Base-by-base conservation (phyloP, 2,329 filamentous ascomycete genomes). In the Alternaria brassicae region DNA sequence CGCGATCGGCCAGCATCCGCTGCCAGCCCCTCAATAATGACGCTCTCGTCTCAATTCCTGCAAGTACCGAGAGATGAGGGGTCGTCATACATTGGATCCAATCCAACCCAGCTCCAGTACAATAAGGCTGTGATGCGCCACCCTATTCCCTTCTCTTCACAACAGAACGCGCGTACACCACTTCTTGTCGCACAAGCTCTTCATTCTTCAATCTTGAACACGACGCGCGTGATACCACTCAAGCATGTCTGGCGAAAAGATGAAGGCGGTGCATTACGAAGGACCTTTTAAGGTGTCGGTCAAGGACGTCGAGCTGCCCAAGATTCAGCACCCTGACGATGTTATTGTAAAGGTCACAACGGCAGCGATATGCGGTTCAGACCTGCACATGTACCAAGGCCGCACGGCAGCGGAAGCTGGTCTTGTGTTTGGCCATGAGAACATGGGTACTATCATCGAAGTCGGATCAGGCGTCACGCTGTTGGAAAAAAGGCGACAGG, bases 331-430 rank as follows among this genome's bases (percentile, higher is more conserved):
- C 74, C 86, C 87, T 2, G 86, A 89, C 75, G 87, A 89, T 78
- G 82, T 83, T 32, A 86, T 89, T 59, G 84, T 89, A 73, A 89
- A 88, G 68, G 85, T 89, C 34, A 89, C 87, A 1, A 90, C 86
- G 6, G 84, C 86, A 50, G 84, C 83, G 3, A 86, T 86, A 47
- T 86, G 84, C 67, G 84, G 85, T 10, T 85, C 82, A 5, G 73
- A 79, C 59, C 65, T 80, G 58, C 75, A 87, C 72, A 88, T 88
- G 86, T 90, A 90, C 59, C 85, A 89, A 72, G 88, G 87, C 2
- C 77, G 87, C 52, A 89, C 86, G 0, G 86, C 86, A 6, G 87
- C 87, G 4, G 80, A 89, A 68, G 75, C 82, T 1, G 87, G 87
- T 3, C 81, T 89, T 30, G 86, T 87, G 1, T 89, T 89, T 65